These are phyloP conservation scores for Begonia peltatifolia DNA, from an alignment of 306 rosid species.

Conservation along the genomic window DNA sequence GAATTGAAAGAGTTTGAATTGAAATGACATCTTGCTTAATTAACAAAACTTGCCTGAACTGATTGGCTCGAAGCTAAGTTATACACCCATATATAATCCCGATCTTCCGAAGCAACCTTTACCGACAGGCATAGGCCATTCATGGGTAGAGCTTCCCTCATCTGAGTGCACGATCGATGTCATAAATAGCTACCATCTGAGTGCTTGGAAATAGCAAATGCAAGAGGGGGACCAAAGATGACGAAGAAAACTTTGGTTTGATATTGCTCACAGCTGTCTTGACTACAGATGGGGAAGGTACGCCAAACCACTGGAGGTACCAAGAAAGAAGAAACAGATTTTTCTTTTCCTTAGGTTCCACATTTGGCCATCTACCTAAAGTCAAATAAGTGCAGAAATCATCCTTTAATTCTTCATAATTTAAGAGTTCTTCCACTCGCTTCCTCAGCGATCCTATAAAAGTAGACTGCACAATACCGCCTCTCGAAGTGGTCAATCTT, in stretches of 20 bases:
- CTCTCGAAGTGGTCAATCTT: constrained; percentile 47
- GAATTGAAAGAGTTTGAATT: no score
- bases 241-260: constrained; percentile 38
- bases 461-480: constrained; percentile 61
- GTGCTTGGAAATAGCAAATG: constrained; percentile 61
- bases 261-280: constrained; percentile 34
- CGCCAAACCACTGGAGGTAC: constrained; percentile 82
- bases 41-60: no score
- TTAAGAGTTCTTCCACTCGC: constrained; percentile 61
- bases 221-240: constrained; percentile 57
- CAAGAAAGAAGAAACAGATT: constrained; percentile 63
- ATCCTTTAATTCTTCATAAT: constrained; percentile 45
- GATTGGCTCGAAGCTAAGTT: no score
- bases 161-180: constrained; percentile 41
- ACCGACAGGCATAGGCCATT: no score
- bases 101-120: no score
- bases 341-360: constrained; percentile 29
- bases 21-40: no score
- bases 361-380: constrained; percentile 66
- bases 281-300: constrained; percentile 50
- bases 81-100: no score
- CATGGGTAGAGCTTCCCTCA: no score
- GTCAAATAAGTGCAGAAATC: constrained; percentile 51
- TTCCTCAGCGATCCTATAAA: constrained; percentile 66
- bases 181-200: constrained; percentile 37